Evolutionary conservation across 2,329 filamentous ascomycete species (phyloP), one percentile per base, ranked within the genome.

Genomic region (Botrytis medusae): DNA sequence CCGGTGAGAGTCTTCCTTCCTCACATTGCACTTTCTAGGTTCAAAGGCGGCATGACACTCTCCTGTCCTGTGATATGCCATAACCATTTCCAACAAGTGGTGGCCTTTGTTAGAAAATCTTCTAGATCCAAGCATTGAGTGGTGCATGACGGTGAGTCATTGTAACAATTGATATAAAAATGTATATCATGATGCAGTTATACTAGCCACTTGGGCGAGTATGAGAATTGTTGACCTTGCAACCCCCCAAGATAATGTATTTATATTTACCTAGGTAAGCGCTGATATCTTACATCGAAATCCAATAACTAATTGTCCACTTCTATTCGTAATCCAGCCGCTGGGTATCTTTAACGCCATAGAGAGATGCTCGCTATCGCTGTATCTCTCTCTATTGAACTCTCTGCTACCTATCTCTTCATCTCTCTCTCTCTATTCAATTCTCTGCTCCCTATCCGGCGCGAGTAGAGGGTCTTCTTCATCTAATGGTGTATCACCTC

Each of bases 381-480:
- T 51, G 18, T 8, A 16, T 54, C 48, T n/a, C 40, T 32, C 37
- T 65, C 64, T 74, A 75, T 9, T 72, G 74, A 37, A 74, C 74
- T 34, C 71, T 73, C 64, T 74, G 57, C 69, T 74, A 73, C 48
- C 72, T 69, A 20, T 70, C 57, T 73, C 64, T 54, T 70, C 71
- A 25, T 76, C 72, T 16, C 32, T 76, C 72, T 16, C 32, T 25
- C 37, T 65, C 61, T 75, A 75, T 9, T 74, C 75, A 40, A 74
- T 75, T 54, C 71, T 74, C 64, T 74, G 61, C 69, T 75, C 75
- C 48, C 72, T 72, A n/a, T 63, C 44, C 7, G 42, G 62, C 25
- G 65, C 60, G 40, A 78, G 72, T 14, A 79, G 61, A 20, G 77
- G 73, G 69, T 78, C 75, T 42, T 73, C 71, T 62, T 73, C 71